Conservation (phyloP, 805 yeast species). For the Ogataea ganodermae region DNA sequence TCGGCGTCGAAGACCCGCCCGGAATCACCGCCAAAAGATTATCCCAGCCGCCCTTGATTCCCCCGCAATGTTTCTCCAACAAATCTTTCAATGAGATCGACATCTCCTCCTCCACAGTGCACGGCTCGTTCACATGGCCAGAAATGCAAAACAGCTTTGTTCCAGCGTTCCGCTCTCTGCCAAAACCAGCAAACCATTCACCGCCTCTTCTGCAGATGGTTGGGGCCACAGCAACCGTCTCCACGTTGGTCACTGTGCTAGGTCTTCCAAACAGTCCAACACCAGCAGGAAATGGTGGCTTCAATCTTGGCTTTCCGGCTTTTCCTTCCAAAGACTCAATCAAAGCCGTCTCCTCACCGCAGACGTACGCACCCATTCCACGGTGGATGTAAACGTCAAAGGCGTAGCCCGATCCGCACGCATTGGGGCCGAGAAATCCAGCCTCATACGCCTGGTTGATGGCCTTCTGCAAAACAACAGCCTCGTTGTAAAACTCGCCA, state of each 20-base stretch:
- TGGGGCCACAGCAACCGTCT: constrained; percentile 88
- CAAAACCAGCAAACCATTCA: constrained; percentile 81
- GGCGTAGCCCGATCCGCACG: constrained; percentile 84
- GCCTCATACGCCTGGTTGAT: constrained; percentile 85
- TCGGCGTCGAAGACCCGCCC: constrained; percentile 88
- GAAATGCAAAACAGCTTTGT: constrained; percentile 84
- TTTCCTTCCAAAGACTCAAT: constrained; percentile 90
- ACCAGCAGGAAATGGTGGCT: constrained; percentile 96
- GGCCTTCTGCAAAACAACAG: constrained; percentile 71
- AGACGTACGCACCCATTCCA: constrained; percentile 91
- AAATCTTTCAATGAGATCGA: constrained; percentile 82
- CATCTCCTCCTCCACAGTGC: constrained; percentile 94
- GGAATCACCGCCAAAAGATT: constrained; percentile 85
- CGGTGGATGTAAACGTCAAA: constrained; percentile 85
- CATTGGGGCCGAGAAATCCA: constrained; percentile 79
- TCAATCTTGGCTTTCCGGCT: constrained; percentile 90
- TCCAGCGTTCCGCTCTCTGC: constrained; percentile 83
- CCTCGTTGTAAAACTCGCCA: constrained; percentile 88
- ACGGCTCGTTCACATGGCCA: constrained; percentile 89
- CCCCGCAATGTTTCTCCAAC: constrained; percentile 88
- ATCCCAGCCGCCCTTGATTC: constrained; percentile 92
- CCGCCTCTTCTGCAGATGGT: constrained; percentile 89
- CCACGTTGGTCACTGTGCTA: constrained; percentile 87
- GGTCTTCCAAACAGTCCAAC: constrained; percentile 92
- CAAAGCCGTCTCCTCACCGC: constrained; percentile 91